Evolutionary conservation across 306 rosid genomes (phyloP), one percentile per base, ranked within the genome.

Genomic region (Oemleria cerasiformis): DNA sequence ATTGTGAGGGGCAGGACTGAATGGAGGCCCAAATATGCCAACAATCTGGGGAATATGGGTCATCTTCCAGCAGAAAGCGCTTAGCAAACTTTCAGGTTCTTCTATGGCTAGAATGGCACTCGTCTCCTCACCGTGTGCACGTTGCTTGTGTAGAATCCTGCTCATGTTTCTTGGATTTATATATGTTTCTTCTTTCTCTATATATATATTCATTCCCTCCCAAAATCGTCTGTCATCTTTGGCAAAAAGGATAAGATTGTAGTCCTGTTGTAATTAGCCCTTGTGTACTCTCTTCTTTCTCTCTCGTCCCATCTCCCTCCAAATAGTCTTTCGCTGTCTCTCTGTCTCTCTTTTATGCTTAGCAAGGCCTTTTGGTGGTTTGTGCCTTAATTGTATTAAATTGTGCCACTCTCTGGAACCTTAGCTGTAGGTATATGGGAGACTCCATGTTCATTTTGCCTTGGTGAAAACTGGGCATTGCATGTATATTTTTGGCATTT

Each of bases 1-100:
- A 89, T 95, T 79, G 96, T 95, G 73, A 88, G 92, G 77, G 96
- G 90, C 23, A 86, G 97, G 78, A 91, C 99, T 9, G 88, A 82
- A 73, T 95, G 99, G 99, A 86, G 90, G 84, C 90, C 99, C 51
- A 95, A 95, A 76, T 59, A 73, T 47, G 77, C 71, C 68, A 80
- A 87, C 83, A 81, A 86, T 76, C 73, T 74, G 2, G 92, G 73
- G 48, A 42, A 51, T 62, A 64, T 68, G 68, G 88, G 78, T 69
- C 79, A 72, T 51, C 71, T 89, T 78, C 92, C 92, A 40, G 90
- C 88, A 7, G 91, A 68, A 74, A 85, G 81, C 74, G 70, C 86
- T 63, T 92, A 62, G 40, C 66, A 40, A 64, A 3, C 9, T 17
- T 6, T 8, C 13, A 60, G 54, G 73, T 68, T 78, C 62, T 68